phyloP scores from a whole-genome alignment of 2,329 filamentous ascomycete species.

The Pestalotiopsis sp. region DNA sequence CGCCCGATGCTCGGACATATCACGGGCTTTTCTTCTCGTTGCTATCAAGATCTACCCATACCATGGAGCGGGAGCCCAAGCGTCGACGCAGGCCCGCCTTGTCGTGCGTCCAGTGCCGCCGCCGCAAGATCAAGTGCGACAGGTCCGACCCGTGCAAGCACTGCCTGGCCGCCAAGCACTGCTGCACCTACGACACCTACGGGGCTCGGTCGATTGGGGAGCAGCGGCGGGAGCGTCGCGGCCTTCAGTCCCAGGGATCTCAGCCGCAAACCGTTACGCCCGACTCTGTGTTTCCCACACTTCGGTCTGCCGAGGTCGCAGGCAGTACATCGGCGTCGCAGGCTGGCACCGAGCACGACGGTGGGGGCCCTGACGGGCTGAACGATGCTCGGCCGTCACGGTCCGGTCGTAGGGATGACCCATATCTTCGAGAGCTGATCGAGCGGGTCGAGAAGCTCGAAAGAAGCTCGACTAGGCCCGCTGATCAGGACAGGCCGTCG shows the following conservation, averaged over 20 bases:
- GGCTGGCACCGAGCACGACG: background rate
- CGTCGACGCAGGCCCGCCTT: constrained; percentile 36
- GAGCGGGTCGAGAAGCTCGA: background rate
- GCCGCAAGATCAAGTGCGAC: constrained; percentile 48
- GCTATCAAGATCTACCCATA: background rate
- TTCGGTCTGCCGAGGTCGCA: background rate
- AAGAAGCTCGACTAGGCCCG: no score
- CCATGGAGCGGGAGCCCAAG: constrained; percentile 13
- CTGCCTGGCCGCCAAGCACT: constrained; percentile 32
- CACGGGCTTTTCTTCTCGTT: no score
- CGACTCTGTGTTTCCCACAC: background rate
- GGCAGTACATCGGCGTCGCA: background rate
- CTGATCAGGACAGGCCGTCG: constrained; percentile 7
- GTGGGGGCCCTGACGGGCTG: background rate
- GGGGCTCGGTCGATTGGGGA: constrained; percentile 10
- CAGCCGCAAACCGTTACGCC: no score
- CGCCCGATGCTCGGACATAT: background rate
- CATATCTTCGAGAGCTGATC: background rate
- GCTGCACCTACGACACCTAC: constrained; percentile 32
- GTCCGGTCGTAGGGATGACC: background rate
- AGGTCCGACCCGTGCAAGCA: constrained; percentile 40
- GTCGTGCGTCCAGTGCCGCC: constrained; percentile 44
- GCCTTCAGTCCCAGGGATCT: background rate
- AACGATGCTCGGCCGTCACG: background rate
- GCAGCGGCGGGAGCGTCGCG: background rate